Base-by-base conservation (phyloP, 148 eudicot species). In the Pharnaceum exiguum region DNA sequence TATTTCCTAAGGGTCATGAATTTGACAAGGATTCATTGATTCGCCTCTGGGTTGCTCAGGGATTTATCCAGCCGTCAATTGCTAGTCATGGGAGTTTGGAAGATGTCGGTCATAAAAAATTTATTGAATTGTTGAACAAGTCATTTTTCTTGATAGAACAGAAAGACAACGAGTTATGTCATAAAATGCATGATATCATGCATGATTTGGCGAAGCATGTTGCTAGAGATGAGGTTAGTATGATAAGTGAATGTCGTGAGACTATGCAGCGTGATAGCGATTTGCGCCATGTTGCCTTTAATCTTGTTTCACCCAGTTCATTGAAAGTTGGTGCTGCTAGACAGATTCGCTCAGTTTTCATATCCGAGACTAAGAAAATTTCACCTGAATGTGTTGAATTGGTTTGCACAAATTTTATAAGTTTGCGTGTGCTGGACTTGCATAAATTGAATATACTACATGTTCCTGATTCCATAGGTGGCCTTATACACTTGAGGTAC, bases 21-120 rank as follows among this genome's bases (percentile, higher is more conserved):
- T 31, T 61, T 37, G 48, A 50, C 5, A 3, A 21, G 16, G 39
- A 37, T 11, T 3, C 17, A 5, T 50, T 61, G 27, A 57, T 61
- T 36, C 56, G 36, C 24, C 24, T 61, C 12, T 61, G 66, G 66
- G 50, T 61, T 55, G 66, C 66, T 12, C 46, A 61, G 39, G 22
- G 38, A 26, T 50, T 37, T 49, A 15, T 61, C 15, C 24, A 42
- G 26, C 27, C 26, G 19, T 1, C 19, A 5, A n/a, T n/a, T n/a
- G 13, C 10, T 0, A 3, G 4, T 38, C 28, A 1, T 26, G 19
- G 55, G 17, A 47, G 57, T 17, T 10, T 50, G 3, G 57, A 61
- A 38, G 56, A 50, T 4, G 17, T 38, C 1, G 65, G 55, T 2
- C 5, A 48, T 7, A 26, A 60, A 1, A 36, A 37, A 18, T 5